These are phyloP conservation scores for Lichina pygmaea DNA, from an alignment of 495 filamentous ascomycete species.

Conservation along the genomic window DNA sequence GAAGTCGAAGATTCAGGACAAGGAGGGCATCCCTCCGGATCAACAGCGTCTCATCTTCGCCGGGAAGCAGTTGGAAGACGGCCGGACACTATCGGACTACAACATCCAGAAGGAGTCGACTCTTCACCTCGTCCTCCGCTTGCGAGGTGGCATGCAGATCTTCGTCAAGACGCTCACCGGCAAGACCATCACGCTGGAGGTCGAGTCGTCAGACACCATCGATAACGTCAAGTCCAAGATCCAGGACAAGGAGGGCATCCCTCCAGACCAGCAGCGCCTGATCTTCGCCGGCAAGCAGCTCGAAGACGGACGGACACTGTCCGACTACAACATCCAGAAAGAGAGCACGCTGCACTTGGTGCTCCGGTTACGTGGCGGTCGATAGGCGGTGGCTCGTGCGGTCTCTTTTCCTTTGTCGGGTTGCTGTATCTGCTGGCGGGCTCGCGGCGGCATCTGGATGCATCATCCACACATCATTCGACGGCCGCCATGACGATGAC, in stretches of 20 bases:
- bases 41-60: constrained; percentile 91
- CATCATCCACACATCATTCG: too few relatives aligned
- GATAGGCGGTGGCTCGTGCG: constrained; percentile 17
- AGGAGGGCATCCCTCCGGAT: constrained; percentile 87
- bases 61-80: constrained; percentile 83
- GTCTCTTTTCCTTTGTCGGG: background rate
- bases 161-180: constrained; percentile 86
- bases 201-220: constrained; percentile 73
- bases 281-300: constrained; percentile 85
- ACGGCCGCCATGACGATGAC: too few relatives aligned
- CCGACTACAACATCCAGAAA: constrained; percentile 89
- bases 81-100: constrained; percentile 87
- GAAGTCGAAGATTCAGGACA: constrained; percentile 58
- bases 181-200: constrained; percentile 80
- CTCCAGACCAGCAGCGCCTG: constrained; percentile 67
- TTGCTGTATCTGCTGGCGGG: background rate
- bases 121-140: constrained; percentile 86
- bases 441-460: too few relatives aligned
- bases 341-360: constrained; percentile 74
- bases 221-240: constrained; percentile 88
- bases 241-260: constrained; percentile 80
- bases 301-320: constrained; percentile 60
- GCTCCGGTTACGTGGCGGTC: constrained; percentile 64
- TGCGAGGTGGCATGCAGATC: constrained; percentile 94
- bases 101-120: constrained; percentile 99